Evolutionary conservation across 768 basidiomycete genomes (phyloP), one percentile per base, ranked within the genome.

Genomic region (Boletus sp.): DNA sequence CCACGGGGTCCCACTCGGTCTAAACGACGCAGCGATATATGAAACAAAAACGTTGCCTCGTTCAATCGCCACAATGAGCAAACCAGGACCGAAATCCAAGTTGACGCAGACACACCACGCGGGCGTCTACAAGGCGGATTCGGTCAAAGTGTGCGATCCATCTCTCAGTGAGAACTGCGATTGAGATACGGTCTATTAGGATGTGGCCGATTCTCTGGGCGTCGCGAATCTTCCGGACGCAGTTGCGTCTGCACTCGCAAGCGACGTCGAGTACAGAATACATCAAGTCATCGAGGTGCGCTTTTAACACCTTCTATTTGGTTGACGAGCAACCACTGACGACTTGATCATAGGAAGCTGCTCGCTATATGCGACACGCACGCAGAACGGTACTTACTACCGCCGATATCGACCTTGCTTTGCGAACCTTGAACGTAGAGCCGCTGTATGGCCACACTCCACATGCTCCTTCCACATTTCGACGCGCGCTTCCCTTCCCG

Each of bases 181-280:
- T 41, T 57, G 43, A 62, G 42, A 43, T 14, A n/a, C n/a, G 19
- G 48, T 51, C 56, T 62, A 41, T 21, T 49, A 96, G 94, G 94
- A 98, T 75, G 86, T 88, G 43, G 94, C 97, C 32, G 96, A 98
- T 60, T 87, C 88, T 0, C 72, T 97, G 32, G 85, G 85, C 55
- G 84, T 98, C 52, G 74, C 84, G 14, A 85, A 72, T 44, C 72
- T 99, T 39, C 76, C 90, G 3, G 92, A 95, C 49, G 67, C 79
- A 3, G 89, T 97, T 25, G 89, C 93, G 5, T 85, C 85, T 5
- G 80, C 90, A 0, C 79, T 99, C 25, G 93, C 97, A 1, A 93
- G 91, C 62, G 97, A 99, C 75, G 93, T 98, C 39, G 97, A 98
- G 67, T 98, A 98, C 72, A 79, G 97, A 55, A 82, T 98, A 67